These are phyloP conservation scores for Usnea hakonensis DNA, from an alignment of 495 filamentous ascomycete species.

Conservation along the genomic window DNA sequence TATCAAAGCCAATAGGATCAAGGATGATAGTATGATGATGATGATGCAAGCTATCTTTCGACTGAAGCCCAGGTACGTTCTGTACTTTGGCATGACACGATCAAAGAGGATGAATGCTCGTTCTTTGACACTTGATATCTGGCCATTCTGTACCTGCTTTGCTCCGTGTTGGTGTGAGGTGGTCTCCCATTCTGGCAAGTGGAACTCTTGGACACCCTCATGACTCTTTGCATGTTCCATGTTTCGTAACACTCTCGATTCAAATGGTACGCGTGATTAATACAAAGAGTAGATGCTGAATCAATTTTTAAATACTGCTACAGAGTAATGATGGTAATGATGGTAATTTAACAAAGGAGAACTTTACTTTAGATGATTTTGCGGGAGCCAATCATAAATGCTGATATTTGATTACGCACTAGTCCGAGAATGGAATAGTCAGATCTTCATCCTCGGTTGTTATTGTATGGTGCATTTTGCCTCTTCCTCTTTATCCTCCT, in stretches of 20 bases:
- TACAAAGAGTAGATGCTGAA: too few relatives aligned
- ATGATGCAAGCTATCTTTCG: slow-evolving; percentile 10
- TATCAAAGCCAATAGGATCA: slow-evolving; percentile 42
- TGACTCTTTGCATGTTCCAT: neutral
- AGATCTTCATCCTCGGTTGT: slow-evolving; percentile 12
- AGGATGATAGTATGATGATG: slow-evolving; percentile 27
- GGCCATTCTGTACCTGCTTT: neutral
- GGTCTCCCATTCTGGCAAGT: slow-evolving; percentile 6
- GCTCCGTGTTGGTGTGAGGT: slow-evolving; percentile 3
- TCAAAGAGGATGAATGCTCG: neutral
- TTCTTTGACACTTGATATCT: neutral
- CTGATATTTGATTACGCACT: slow-evolving; percentile 2
- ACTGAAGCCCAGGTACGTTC: slow-evolving; percentile 5
- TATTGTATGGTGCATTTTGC: slow-evolving; percentile 17
- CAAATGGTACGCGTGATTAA: too few relatives aligned
- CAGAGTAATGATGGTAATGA: too few relatives aligned
- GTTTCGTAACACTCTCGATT: too few relatives aligned
- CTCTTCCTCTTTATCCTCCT: slow-evolving; percentile 11
- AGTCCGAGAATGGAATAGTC: neutral
- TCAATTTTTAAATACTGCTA: too few relatives aligned
- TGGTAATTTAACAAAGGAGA: too few relatives aligned
- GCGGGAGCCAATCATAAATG: slow-evolving; percentile 7
- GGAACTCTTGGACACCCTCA: neutral
- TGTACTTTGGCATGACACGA: neutral
- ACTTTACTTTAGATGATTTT: too few relatives aligned